Base-by-base conservation (phyloP, 352 stramenopile genomes). In the Pythium sukuiense region DNA sequence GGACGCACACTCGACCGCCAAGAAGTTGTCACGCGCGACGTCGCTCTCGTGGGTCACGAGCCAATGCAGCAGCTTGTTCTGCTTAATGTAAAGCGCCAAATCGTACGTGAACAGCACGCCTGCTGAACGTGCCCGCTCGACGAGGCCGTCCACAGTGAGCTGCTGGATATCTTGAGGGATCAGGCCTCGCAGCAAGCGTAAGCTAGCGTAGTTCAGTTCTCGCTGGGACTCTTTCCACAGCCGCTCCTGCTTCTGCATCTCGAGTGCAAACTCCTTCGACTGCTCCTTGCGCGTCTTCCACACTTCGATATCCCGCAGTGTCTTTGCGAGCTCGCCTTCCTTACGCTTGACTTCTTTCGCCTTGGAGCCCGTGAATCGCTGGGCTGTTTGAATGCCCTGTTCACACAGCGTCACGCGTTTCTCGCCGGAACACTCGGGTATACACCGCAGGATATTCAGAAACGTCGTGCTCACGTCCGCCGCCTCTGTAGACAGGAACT, bases 61-160 rank as follows among this genome's bases (percentile, higher is more conserved):
- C 83, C 85, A 94, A 30, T 92, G 85, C 35, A 94, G 67, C 24
- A 92, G 76, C 9, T 76, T 75, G 58, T 94, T 92, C 52, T 86
- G 79, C 69, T 94, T 94, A 65, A 94, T 66, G 70, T 94, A 94
- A 6, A 75, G 61, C 39, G 80, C 83, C 32, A 94, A 66, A 37
- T 94, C 85, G 60, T 87, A 86, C 18, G 85, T 89, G 70, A 79
- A 89, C n/a, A 93, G 72, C 20, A 85, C 76, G 3, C 63, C 64
- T 14, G 57, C 57, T 0, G 8, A 32, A 2, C 61, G 61, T 9
- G 83, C 80, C 37, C 69, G 67, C 29, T 76, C 75, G n/a, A 91
- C 76, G 1, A 92, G 65, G 3, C 33, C 14, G 11, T 93, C 83
- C 2, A 90, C 63, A 2, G 67, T 87, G 32, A 93, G 64, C 45